phyloP scores from a whole-genome alignment of 1,284 basidiomycete genomes.

The Pseudozyma sp. region DNA sequence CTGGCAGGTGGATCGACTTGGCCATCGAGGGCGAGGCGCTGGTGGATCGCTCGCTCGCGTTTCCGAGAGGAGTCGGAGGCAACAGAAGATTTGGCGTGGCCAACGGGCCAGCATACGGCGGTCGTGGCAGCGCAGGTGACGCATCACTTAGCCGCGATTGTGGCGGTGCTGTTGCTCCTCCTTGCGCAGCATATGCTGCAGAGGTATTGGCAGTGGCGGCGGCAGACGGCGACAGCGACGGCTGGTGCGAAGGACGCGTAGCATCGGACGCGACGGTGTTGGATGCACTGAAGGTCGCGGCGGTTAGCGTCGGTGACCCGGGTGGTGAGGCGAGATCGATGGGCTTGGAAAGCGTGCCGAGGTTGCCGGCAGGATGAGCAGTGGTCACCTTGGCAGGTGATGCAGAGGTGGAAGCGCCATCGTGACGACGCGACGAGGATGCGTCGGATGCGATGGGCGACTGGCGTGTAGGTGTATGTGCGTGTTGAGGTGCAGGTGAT shows the following conservation, averaged over 20 bases:
- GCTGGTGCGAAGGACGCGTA: conserved; percentile 26
- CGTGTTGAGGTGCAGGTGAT: conserved; percentile 39
- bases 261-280: conserved; percentile 26
- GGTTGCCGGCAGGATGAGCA: conserved; percentile 6
- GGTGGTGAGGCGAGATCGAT: conserved; percentile 51
- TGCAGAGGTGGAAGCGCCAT: conserved; percentile 34
- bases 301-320: conserved; percentile 19
- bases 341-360: conserved; percentile 38
- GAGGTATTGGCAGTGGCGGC: background rate
- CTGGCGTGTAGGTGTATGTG: conserved; percentile 32
- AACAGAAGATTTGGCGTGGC: conserved; percentile 24
- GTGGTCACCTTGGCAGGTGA: conserved; percentile 28
- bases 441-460: conserved; percentile 20
- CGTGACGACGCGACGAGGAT: conserved; percentile 43
- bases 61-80: conserved; percentile 41
- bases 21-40: conserved; percentile 9
- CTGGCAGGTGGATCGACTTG: conserved; percentile 27
- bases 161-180: background rate
- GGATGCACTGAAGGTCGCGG: conserved; percentile 3
- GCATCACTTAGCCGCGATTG: conserved; percentile 8
- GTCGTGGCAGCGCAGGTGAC: conserved; percentile 13
- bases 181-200: too few species aligned
- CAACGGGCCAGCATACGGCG: conserved; percentile 17
- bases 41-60: conserved; percentile 13
- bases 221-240: conserved; percentile 15